These are phyloP conservation scores for Barnettozyma siamensis DNA, from an alignment of 805 yeast genomes.

Conservation along the genomic window DNA sequence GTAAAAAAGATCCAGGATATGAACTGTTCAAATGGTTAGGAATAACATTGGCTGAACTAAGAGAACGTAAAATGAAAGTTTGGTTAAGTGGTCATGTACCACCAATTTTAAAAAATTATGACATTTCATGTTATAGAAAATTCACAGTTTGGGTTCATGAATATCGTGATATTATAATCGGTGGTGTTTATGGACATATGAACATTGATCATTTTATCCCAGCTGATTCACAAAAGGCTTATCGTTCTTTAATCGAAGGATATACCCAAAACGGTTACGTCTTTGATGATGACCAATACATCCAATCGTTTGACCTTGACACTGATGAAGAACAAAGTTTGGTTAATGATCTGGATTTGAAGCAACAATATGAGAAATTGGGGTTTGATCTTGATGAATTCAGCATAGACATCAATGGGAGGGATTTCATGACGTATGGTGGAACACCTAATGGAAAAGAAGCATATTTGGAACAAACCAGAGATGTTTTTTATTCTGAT, in stretches of 20 bases:
- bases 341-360: slow-evolving; percentile 21
- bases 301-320: not conserved
- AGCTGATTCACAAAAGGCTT: slow-evolving; percentile 63
- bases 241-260: slow-evolving; percentile 32
- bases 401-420: slow-evolving; percentile 29
- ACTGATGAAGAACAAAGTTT: slow-evolving; percentile 8
- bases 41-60: slow-evolving; percentile 61
- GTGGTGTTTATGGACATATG: slow-evolving; percentile 87
- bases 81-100: slow-evolving; percentile 91
- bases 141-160: slow-evolving; percentile 79
- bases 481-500: slow-evolving; percentile 46
- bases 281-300: slow-evolving; percentile 20
- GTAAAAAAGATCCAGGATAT: slow-evolving; percentile 72
- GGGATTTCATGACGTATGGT: slow-evolving; percentile 35
- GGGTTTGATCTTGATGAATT: slow-evolving; percentile 19
- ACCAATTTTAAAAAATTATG: slow-evolving; percentile 73
- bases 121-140: slow-evolving; percentile 65
- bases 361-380: slow-evolving; percentile 17
- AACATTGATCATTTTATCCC: slow-evolving; percentile 83
- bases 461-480: slow-evolving; percentile 50
- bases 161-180: slow-evolving; percentile 76
- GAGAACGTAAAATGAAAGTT: slow-evolving; percentile 71
- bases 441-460: slow-evolving; percentile 67
- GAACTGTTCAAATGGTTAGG: slow-evolving; percentile 75
- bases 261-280: slow-evolving; percentile 25